Conservation (phyloP, 2,329 filamentous ascomycete species). For the Trichophyton schoenleinii region DNA sequence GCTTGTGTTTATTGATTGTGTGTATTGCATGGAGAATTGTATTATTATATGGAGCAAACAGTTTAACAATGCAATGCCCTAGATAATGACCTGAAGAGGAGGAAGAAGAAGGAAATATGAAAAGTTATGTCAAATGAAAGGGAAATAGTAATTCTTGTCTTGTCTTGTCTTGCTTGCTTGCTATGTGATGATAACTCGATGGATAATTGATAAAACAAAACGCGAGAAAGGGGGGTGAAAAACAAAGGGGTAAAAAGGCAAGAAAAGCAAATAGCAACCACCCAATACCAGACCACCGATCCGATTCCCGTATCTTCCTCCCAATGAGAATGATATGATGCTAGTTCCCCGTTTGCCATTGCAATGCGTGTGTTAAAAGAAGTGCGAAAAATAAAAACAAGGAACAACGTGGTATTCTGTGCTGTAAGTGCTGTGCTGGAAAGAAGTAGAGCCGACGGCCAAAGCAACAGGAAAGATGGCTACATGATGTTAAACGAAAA, state of each 20-base stretch:
- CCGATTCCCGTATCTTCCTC: conserved; percentile 3
- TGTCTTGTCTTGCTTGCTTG: background rate
- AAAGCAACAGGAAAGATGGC: background rate
- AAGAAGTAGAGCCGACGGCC: background rate
- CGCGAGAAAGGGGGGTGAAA: background rate
- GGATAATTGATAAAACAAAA: background rate
- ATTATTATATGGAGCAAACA: too few relatives aligned
- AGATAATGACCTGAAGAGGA: too few relatives aligned
- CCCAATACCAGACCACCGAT: conserved; percentile 4
- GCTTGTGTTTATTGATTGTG: too few relatives aligned
- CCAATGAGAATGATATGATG: conserved; percentile 5
- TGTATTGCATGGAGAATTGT: too few relatives aligned
- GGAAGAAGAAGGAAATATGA: too few relatives aligned
- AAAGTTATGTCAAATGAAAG: too few relatives aligned
- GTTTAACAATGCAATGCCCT: too few relatives aligned
- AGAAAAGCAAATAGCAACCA: conserved; percentile 5
- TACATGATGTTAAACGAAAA: background rate
- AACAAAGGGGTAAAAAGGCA: background rate
- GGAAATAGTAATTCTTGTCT: background rate
- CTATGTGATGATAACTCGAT: background rate
- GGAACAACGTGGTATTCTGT: background rate
- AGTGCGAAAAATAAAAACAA: background rate
- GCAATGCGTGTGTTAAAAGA: background rate
- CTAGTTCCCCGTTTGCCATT: conserved; percentile 3
- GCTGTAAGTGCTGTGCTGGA: conserved; percentile 1